Percentiles rank a stretch among this genome's conserved stretches.
Conservation (phyloP, 2,329 filamentous ascomycete species). For the Botrytis fragariae region DNA sequence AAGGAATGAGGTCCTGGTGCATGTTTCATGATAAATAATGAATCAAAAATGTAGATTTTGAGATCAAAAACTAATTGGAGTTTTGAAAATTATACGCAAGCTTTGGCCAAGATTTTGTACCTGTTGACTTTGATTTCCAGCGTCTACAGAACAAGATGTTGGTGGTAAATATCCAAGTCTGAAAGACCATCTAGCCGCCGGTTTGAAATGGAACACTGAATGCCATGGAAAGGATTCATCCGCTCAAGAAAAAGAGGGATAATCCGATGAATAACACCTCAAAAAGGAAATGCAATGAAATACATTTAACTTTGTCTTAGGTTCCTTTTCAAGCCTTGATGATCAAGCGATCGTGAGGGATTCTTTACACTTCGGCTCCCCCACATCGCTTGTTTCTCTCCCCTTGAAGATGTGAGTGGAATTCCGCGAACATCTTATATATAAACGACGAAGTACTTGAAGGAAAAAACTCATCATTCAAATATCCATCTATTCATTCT, state of each 20-base stretch:
- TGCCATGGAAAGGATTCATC: background rate
- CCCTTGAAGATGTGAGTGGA: background rate
- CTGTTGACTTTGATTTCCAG: background rate
- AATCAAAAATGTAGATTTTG: background rate
- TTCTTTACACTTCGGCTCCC: background rate
- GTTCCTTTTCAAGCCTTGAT: background rate
- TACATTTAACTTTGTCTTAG: background rate
- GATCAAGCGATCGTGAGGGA: background rate
- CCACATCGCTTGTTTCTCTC: background rate
- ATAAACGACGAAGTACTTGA: background rate
- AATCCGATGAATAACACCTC: background rate
- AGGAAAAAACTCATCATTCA: background rate
- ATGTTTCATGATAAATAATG: background rate
- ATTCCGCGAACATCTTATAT: background rate
- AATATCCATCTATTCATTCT: background rate
- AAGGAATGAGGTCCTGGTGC: background rate
- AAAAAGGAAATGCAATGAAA: background rate
- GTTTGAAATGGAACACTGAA: background rate
- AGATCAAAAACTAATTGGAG: background rate
- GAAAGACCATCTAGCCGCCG: background rate
- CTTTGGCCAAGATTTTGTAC: background rate
- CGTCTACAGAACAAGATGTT: background rate
- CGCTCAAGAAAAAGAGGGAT: background rate
- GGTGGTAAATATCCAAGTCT: background rate
- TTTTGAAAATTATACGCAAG: background rate